These are phyloP conservation scores for Yamadazyma friedrichii DNA, from an alignment of 1,139 yeast species.

Conservation along the genomic window DNA sequence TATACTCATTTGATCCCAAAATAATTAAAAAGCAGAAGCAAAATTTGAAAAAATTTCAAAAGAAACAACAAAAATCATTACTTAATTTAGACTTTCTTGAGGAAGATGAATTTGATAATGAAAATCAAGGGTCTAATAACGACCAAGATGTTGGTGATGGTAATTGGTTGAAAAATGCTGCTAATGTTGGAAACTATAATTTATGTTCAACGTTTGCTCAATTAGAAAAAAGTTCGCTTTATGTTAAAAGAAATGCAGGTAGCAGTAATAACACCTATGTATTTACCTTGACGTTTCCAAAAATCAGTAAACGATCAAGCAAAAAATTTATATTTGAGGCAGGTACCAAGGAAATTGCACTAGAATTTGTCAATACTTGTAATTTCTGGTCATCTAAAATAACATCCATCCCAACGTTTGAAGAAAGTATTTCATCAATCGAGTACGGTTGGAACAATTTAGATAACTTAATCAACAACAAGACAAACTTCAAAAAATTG, in stretches of 20 bases:
- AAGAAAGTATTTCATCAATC: constrained; percentile 62
- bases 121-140: constrained; percentile 17
- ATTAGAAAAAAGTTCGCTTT: constrained; percentile 27
- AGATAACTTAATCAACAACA: constrained; percentile 35
- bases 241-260: constrained; percentile 10
- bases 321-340: constrained; percentile 52
- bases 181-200: constrained; percentile 46
- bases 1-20: constrained; percentile 53
- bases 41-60: constrained; percentile 28
- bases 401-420: constrained; percentile 71
- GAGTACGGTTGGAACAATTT: constrained; percentile 79
- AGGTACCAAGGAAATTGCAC: constrained; percentile 67
- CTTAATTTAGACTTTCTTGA: constrained; percentile 15
- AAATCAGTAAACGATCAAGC: constrained; percentile 28
- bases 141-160: constrained; percentile 54
- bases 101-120: constrained; percentile 17
- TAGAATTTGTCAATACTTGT: constrained; percentile 71
- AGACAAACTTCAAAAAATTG: constrained; percentile 34
- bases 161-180: constrained; percentile 61
- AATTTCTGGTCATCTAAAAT: constrained; percentile 90
- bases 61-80: constrained; percentile 20
- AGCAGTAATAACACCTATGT: constrained; percentile 8
- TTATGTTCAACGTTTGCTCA: constrained; percentile 51
- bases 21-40: constrained; percentile 42
- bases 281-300: constrained; percentile 45